Base-by-base conservation (phyloP, 2,329 filamentous ascomycete species). In the Penicillium oxalicum region DNA sequence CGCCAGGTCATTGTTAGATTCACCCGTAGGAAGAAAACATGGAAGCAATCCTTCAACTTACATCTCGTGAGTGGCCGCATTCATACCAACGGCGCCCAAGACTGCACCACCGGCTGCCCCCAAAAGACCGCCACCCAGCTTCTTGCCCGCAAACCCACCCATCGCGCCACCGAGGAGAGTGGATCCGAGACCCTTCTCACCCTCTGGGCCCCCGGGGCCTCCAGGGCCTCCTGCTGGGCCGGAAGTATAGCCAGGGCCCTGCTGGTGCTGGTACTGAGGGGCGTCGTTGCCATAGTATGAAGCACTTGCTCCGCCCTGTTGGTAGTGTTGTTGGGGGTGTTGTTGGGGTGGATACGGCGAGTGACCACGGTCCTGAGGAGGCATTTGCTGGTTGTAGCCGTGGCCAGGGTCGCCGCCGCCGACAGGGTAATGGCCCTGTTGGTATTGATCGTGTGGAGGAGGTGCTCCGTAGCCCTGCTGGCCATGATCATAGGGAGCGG, bases 281-380 rank as follows among this genome's bases (percentile, higher is more conserved):
- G 38, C 38, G 7, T 40, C 48, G 2, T 5, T 9, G n/a, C 58
- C 58, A 40, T 70, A 70, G 49, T 69, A 70, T 2, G 59, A 58
- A 29, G 62, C 57, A 41, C 49, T 68, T 47, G 59, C 61, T 39
- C 65, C 65, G 6, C 47, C 53, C 28, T 52, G 51, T 28, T 54
- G 59, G 34, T 54, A 55, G 40, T 62, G 61, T 34, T 60, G 59
- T 34, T 58, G 52, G n/a, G 35, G 42, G 7, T 35, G 40, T 18
- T 44, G 42, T n/a, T 35, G 40, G 18, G 60, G 60, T 13, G 59
- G 61, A 43, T 63, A 63, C 5, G 59, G 56, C 5, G 62, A 58
- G 37, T 64, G 61, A 32, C 57, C 60, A 24, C 58, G 59, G 24
- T 61, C 60, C 27, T 61, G 55, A 1, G 55, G 55, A 45, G 61